Base-by-base conservation (phyloP, 371 early-diverging fungal species). In the Mucor irregularis region DNA sequence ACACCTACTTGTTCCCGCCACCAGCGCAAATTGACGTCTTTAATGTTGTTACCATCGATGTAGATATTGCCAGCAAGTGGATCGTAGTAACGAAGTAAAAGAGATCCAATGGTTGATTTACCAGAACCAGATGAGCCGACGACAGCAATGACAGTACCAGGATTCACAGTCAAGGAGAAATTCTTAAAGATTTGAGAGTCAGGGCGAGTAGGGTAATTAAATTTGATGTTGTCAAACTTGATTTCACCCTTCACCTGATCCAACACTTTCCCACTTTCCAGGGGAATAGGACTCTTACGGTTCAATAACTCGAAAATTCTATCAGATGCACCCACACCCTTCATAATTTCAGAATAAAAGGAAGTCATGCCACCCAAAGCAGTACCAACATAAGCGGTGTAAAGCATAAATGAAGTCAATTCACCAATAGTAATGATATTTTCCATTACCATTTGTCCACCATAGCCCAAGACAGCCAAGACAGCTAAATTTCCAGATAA, bases 281-380 rank as follows among this genome's bases (percentile, higher is more conserved):
- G 25, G 1, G 13, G 45, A 29, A 92, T 88, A 0, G 66, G 49
- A 5, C 88, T 85, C 35, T 71, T 53, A 28, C 81, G 75, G 22
- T 90, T 79, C 29, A 91, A 59, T 21, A 91, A 54, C 11, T 82
- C 72, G 71, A 94, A 92, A 19, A 92, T 56, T 6, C 92, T 78
- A 22, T 81, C 73, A 13, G 85, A 81, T 19, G 94, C 92, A 61
- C 92, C 91, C 19, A 88, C 74, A 39, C 91, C 94, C 65, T 92
- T 93, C 88, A 89, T 90, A 16, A 89, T 80, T 60, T 92, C 91
- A 7, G 89, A 84, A 68, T 88, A 91, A 56, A 89, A 92, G 3
- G 87, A 83, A n/a, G 88, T 81, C 45, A 93, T 71, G 1, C 90
- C 91, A 19, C 84, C 80, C 25, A 91, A 61, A 10, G 89, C 81